These are phyloP conservation scores for Hypoxylon sp. DNA, from an alignment of 2,329 filamentous ascomycete species.

Conservation along the genomic window DNA sequence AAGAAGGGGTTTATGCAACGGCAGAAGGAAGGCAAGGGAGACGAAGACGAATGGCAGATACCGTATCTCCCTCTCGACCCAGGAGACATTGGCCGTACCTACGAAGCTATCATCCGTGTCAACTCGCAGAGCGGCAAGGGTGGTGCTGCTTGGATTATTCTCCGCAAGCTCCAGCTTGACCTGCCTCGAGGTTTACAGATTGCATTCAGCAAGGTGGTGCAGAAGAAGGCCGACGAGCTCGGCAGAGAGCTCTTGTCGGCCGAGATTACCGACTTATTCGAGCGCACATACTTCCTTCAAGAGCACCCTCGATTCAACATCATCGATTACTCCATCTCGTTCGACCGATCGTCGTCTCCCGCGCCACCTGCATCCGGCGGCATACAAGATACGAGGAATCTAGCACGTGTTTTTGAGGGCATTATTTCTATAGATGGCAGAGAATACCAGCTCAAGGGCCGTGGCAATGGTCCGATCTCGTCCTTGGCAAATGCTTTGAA, in stretches of 20 bases:
- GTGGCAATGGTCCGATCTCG: conserved; percentile 92
- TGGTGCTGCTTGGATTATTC: conserved; percentile 93
- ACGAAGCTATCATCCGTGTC: conserved; percentile 97
- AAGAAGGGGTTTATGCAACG: conserved; percentile 89
- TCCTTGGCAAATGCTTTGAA: conserved; percentile 86
- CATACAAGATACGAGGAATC: conserved; percentile 81
- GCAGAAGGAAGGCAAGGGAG: conserved; percentile 69
- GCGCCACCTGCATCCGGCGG: conserved; percentile 76
- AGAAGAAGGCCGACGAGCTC: conserved; percentile 82
- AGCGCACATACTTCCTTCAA: conserved; percentile 87
- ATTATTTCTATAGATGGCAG: conserved; percentile 85
- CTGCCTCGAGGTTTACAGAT: conserved; percentile 93
- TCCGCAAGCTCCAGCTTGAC: conserved; percentile 89
- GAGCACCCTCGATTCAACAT: conserved; percentile 87
- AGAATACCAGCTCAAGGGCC: conserved; percentile 83
- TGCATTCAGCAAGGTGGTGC: conserved; percentile 90
- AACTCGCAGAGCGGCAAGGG: conserved; percentile 98
- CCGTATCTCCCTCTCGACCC: conserved; percentile 96
- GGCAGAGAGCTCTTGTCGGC: conserved; percentile 86
- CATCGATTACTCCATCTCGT: conserved; percentile 91
- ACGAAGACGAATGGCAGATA: conserved; percentile 83
- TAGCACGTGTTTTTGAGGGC: conserved; percentile 87
- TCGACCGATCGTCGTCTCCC: conserved; percentile 84
- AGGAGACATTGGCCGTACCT: conserved; percentile 93
- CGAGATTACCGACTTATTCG: conserved; percentile 91